Evolutionary conservation across 768 basidiomycete species (phyloP), one percentile per base, ranked within the genome.

Genomic region (Rhizopogon vinicolor): DNA sequence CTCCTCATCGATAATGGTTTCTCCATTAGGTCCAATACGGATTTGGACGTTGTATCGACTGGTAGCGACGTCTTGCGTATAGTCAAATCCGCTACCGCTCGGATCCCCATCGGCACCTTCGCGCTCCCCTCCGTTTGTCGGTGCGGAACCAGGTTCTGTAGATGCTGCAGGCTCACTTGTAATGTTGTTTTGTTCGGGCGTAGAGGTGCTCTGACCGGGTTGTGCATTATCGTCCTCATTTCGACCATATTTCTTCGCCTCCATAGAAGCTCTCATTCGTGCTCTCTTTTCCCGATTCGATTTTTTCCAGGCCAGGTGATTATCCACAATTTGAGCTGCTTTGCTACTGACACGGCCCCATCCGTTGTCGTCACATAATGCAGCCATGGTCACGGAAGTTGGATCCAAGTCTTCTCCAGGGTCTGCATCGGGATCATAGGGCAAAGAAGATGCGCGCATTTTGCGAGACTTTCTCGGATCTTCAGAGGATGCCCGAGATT

Each of bases 41-140:
- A 96, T 83, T 72, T 94, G 93, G 5, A 90, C 90, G 59, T 86
- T 93, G 64, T 80, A 91, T 16, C 84, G 83, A 65, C 86, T 91
- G 1, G 83, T 80, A 7, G 83, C 69, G 58, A 93, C 62, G 40
- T 79, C 68, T 63, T 87, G 76, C 6, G 79, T 73, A 63, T 93
- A 93, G 62, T 89, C 85, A 59, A 92, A 90, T 14, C 78, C 85
- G 44, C 78, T 76, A 2, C 77, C 81, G 31, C 75, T 79, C n/a
- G 75, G 73, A 28, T 81, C 82, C 6, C 64, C 68, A 13, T 66
- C 62, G 41, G 66, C 60, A 42, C 62, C 57, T 54, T 29, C 50
- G 42, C 37, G 53, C 46, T 51, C 46, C 12, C 22, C 37, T 19
- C 41, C 40, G 9, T 37, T 49, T 8, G 16, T 25, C 9, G 19